Conservation (phyloP, 306 rosid species). For the Lupinus albus region DNA sequence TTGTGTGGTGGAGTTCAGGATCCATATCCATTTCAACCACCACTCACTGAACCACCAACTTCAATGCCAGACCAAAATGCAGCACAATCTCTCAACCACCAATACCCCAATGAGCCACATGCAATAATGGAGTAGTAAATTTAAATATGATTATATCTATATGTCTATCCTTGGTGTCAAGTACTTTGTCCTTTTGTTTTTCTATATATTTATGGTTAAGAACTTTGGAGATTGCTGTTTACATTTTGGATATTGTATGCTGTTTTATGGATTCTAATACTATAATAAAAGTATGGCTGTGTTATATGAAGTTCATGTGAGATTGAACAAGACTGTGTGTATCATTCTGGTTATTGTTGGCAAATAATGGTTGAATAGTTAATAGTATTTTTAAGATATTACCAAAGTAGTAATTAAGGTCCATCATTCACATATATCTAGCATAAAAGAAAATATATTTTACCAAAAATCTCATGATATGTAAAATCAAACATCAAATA, state of each 20-base stretch:
- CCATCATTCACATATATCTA: neutral
- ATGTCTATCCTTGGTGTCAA: neutral
- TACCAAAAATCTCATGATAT: neutral
- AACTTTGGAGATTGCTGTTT: neutral
- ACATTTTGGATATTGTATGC: slow-evolving; percentile 2
- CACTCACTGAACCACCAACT: neutral
- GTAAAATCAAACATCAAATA: neutral
- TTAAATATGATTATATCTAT: neutral
- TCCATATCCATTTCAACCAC: slow-evolving; percentile 20
- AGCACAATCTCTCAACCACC: neutral
- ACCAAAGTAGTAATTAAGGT: neutral
- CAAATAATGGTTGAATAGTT: neutral
- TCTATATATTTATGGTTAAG: neutral
- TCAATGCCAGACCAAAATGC: neutral
- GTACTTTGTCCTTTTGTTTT: neutral
- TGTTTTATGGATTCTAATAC: slow-evolving; percentile 19
- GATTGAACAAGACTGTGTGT: neutral
- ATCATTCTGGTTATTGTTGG: neutral
- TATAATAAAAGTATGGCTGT: neutral
- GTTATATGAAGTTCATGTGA: slow-evolving; percentile 2
- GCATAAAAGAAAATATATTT: neutral
- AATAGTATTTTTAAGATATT: neutral
- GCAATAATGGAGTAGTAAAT: slow-evolving; percentile 13
- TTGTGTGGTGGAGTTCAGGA: slow-evolving; percentile 39
- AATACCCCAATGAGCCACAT: neutral